Evolutionary conservation across 192 early-diverging fungal species (phyloP).

Genomic region (Coemansia sp.): DNA sequence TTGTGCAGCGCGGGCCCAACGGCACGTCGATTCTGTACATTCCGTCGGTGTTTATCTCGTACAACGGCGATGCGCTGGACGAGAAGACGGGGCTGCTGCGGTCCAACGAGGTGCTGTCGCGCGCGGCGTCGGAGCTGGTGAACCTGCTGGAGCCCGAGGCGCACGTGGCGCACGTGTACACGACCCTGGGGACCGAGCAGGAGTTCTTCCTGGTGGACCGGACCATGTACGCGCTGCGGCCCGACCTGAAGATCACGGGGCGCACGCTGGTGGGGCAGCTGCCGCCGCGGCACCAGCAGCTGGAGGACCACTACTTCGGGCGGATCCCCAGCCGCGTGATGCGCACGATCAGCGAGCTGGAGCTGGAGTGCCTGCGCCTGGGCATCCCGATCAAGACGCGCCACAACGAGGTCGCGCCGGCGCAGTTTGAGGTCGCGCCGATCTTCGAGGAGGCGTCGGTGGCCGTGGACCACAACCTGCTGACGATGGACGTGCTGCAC

Average conservation of each 20-base stretch:
- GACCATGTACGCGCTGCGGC: conserved; percentile 86
- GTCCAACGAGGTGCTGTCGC: conserved; percentile 84
- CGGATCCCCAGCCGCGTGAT: conserved; percentile 91
- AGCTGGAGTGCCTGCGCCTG: conserved; percentile 89
- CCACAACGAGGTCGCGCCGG: conserved; percentile 98
- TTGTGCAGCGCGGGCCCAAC: conserved; percentile 88
- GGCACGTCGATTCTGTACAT: conserved; percentile 92
- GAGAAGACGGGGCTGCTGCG: conserved; percentile 97
- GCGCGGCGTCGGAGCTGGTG: conserved; percentile 75
- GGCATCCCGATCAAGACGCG: conserved; percentile 99
- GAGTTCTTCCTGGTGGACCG: conserved; percentile 99
- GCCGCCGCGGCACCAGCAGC: conserved; percentile 97
- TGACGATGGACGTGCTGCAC: conserved; percentile 96
- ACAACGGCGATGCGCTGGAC: conserved; percentile 98
- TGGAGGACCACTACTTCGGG: conserved; percentile 99
- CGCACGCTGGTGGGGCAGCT: conserved; percentile 90
- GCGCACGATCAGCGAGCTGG: conserved; percentile 86
- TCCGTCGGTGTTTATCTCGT: conserved; percentile 97
- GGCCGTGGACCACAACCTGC: conserved; percentile 97
- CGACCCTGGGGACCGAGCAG: conserved; percentile 96
- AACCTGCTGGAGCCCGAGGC: conserved; percentile 66
- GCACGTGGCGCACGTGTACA: conserved; percentile 77
- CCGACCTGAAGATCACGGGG: conserved; percentile 95
- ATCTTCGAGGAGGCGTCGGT: conserved; percentile 96
- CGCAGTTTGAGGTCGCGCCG: conserved; percentile 97